phyloP scores from a whole-genome alignment of 768 basidiomycete species.

The Lentinula raphanica region DNA sequence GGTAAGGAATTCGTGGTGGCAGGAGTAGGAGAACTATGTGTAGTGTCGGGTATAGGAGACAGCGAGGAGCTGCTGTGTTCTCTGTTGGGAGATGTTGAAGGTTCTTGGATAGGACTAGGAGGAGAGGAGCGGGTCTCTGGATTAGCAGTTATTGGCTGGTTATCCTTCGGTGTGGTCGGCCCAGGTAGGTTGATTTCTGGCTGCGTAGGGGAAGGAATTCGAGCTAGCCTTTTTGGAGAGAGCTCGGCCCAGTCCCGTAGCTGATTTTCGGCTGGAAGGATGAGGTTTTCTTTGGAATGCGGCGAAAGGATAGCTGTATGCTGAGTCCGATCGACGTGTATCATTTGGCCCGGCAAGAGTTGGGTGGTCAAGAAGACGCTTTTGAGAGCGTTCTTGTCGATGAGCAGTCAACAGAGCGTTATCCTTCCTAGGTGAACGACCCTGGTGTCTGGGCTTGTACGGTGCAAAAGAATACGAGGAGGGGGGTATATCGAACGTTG shows the following conservation, averaged over 20 bases:
- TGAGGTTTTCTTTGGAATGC: conserved; percentile 3
- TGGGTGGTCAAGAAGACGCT: not conserved
- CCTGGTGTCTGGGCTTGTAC: not conserved
- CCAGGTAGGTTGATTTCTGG: not conserved
- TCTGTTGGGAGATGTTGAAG: not conserved
- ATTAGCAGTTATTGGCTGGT: conserved; percentile 3
- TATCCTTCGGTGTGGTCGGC: not conserved
- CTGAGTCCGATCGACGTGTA: conserved; percentile 7
- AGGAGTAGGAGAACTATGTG: conserved; percentile 27
- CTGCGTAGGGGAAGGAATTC: not conserved
- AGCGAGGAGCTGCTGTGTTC: conserved; percentile 36
- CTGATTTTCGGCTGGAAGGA: not conserved
- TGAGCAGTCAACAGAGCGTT: not conserved
- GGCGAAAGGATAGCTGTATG: conserved; percentile 1
- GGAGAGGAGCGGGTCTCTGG: not conserved
- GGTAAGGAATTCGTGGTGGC: conserved; percentile 16
- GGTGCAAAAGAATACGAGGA: not conserved
- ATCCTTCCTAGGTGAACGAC: not conserved
- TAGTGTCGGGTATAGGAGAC: conserved; percentile 47
- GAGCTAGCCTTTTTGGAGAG: not conserved
- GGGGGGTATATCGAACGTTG: not conserved
- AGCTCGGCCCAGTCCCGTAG: not conserved
- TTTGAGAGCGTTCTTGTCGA: not conserved
- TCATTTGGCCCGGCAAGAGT: not conserved
- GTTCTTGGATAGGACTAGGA: not conserved